Conservation (phyloP, 2,329 filamentous ascomycete genomes). For the Cadophora gregata region DNA sequence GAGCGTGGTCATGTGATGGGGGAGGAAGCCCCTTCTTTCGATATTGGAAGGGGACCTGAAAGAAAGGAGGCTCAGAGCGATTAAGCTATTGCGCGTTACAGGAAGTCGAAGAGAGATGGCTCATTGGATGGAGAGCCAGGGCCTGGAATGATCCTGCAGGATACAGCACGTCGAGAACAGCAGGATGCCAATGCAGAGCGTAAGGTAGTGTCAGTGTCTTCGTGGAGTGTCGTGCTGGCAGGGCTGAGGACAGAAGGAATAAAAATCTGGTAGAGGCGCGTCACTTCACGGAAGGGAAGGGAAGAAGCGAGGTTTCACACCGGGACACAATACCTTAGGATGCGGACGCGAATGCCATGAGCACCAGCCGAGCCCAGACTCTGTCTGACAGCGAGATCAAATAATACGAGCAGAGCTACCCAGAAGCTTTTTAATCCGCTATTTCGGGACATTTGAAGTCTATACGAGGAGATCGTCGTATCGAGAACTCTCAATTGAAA, state of each 20-base stretch:
- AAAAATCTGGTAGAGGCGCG: not conserved
- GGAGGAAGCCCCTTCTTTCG: constrained; percentile 10
- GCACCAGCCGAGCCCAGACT: constrained; percentile 1
- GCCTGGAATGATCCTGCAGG: constrained; percentile 4
- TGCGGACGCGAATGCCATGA: not conserved
- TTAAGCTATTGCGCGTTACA: constrained; percentile 4
- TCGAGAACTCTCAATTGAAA: too few species aligned
- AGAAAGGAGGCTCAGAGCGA: not conserved
- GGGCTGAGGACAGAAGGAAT: not conserved
- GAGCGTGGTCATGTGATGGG: constrained; percentile 27
- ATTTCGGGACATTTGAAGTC: not conserved
- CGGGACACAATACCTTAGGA: too few species aligned
- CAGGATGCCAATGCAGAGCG: constrained; percentile 3
- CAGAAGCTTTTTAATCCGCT: not conserved
- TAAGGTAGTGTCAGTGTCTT: not conserved
- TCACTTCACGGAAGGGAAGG: not conserved
- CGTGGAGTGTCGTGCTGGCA: not conserved
- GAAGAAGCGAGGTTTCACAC: too few species aligned
- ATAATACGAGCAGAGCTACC: constrained; percentile 9
- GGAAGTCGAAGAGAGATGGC: not conserved
- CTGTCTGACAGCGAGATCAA: constrained; percentile 1
- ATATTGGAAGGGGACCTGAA: too few species aligned
- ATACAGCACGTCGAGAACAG: not conserved
- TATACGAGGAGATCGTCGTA: not conserved
- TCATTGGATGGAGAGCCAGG: constrained; percentile 17